Conservation (phyloP, 73 alveolate genomes). For the Tetrahymena borealis region DNA sequence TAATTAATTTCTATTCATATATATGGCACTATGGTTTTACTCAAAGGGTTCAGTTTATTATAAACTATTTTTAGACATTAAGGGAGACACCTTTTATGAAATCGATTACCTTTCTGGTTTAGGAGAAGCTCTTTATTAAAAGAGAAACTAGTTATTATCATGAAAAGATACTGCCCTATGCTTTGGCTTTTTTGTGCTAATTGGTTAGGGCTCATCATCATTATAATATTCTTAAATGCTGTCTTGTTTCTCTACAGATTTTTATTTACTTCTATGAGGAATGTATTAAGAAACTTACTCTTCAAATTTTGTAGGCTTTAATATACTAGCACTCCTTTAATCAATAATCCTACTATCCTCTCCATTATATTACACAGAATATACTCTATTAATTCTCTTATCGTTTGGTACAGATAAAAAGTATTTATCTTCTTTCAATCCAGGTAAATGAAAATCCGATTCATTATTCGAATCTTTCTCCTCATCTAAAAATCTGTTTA, state of each 20-base stretch:
- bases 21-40: too few species aligned
- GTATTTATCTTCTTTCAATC: background rate
- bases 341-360: background rate
- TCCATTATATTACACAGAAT: background rate
- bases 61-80: background rate
- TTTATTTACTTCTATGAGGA: background rate
- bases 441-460: background rate
- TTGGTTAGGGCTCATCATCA: background rate
- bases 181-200: background rate
- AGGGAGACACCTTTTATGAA: background rate
- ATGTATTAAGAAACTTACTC: background rate
- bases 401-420: background rate
- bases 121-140: background rate
- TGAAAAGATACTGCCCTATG: background rate
- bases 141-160: background rate
- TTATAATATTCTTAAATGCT: background rate
- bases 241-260: background rate
- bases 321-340: background rate
- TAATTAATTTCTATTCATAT: too few species aligned
- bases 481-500: background rate
- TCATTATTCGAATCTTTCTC: background rate
- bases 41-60: too few species aligned
- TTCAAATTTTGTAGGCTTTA: background rate
- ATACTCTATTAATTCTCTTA: background rate
- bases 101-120: too few species aligned